phyloP scores from a whole-genome alignment of 345 rosid species.

The Corchorus olitorius region DNA sequence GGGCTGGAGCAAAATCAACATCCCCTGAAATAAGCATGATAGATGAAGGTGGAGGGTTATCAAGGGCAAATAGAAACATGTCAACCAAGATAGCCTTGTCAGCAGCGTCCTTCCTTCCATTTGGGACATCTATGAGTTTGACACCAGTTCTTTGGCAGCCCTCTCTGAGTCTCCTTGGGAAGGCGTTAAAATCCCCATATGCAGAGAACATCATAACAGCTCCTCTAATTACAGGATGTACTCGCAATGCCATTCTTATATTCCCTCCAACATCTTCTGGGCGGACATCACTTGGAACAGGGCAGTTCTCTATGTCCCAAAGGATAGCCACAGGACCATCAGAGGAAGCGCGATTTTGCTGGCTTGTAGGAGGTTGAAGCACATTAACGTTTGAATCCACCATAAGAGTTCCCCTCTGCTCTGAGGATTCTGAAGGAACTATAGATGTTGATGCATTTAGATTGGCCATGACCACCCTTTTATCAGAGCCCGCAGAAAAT shows the following conservation, averaged over 20 bases:
- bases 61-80: constrained; percentile 95
- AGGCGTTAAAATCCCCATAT: constrained; percentile 92
- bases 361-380: constrained; percentile 33
- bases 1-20: constrained; percentile 94
- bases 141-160: constrained; percentile 99
- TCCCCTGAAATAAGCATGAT: constrained; percentile 94
- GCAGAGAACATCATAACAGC: constrained; percentile 82
- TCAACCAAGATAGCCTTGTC: constrained; percentile 96
- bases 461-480: constrained; percentile 38
- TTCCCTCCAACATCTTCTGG: constrained; percentile 93
- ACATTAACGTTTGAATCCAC: constrained; percentile 38
- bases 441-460: constrained; percentile 29
- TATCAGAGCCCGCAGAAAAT: constrained; percentile 14
- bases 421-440: constrained; percentile 33
- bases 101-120: constrained; percentile 95
- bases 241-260: constrained; percentile 85
- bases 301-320: constrained; percentile 98
- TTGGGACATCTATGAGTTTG: constrained; percentile 91
- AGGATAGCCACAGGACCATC: constrained; percentile 84
- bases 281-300: constrained; percentile 86
- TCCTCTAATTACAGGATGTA: constrained; percentile 84
- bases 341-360: constrained; percentile 36
- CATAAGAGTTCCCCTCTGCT: constrained; percentile 24
- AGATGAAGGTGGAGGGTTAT: constrained; percentile 83
- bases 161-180: constrained; percentile 91